These are phyloP conservation scores for Liriodendron chinense DNA, from an alignment of 164 flowering plant species.

Conservation along the genomic window DNA sequence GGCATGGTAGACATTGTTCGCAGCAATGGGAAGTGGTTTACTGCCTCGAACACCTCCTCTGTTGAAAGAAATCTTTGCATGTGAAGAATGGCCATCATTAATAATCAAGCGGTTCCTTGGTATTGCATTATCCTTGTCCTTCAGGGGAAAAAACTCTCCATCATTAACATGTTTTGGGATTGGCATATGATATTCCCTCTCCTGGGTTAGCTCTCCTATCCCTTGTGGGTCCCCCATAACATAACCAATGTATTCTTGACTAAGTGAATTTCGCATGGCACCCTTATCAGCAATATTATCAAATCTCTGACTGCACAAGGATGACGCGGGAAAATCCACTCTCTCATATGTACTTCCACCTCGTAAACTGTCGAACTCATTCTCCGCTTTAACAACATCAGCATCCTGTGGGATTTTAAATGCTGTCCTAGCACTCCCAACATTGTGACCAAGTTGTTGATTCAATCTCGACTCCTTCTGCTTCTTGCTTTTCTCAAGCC, in stretches of 20 bases:
- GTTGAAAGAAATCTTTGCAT: background rate
- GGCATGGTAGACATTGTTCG: background rate
- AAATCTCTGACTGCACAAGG: background rate
- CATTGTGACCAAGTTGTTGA: background rate
- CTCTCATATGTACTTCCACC: background rate
- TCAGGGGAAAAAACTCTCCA: background rate
- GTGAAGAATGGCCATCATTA: slow-evolving; percentile 1
- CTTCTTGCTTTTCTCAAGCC: slow-evolving; percentile 9
- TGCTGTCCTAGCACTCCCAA: background rate
- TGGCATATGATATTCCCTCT: background rate
- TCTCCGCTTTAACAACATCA: background rate
- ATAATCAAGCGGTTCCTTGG: no score
- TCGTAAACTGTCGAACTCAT: background rate
- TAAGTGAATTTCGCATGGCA: background rate
- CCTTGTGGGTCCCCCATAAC: background rate
- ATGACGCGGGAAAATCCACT: background rate
- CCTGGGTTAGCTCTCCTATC: background rate
- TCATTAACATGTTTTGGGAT: background rate
- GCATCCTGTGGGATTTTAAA: background rate
- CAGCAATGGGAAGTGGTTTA: background rate
- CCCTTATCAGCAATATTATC: background rate
- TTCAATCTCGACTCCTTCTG: background rate
- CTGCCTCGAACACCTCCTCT: slow-evolving; percentile 3
- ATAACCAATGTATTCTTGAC: background rate
- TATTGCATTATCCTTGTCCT: background rate